These are phyloP conservation scores for Penicillium crystallinum DNA, from an alignment of 495 filamentous ascomycete species.

Conservation along the genomic window DNA sequence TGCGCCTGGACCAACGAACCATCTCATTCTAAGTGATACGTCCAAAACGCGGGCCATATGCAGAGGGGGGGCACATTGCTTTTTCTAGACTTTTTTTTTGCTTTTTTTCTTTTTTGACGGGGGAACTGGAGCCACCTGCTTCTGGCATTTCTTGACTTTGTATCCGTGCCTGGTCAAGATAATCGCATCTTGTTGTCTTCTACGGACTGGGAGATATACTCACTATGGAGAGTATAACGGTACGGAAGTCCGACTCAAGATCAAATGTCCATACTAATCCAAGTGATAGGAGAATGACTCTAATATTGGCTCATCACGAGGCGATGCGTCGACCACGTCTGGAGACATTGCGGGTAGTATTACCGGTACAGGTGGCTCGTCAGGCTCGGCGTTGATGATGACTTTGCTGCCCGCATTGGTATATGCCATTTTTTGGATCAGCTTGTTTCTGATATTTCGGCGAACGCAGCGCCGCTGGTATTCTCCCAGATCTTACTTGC, in stretches of 20 bases:
- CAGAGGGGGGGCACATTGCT: slow-evolving; percentile 11
- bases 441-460: slow-evolving; percentile 70
- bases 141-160: background rate
- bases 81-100: slow-evolving; percentile 11
- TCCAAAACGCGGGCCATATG: slow-evolving; percentile 19
- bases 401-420: slow-evolving; percentile 68
- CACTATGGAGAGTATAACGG: slow-evolving; percentile 12
- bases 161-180: slow-evolving; percentile 2
- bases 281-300: slow-evolving; percentile 34
- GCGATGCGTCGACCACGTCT: slow-evolving; percentile 36
- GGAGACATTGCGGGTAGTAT: slow-evolving; percentile 29
- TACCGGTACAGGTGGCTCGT: slow-evolving; percentile 31
- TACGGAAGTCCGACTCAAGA: slow-evolving; percentile 1
- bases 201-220: background rate
- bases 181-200: background rate
- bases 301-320: slow-evolving; percentile 40
- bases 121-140: slow-evolving; percentile 9
- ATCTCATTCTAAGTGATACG: slow-evolving; percentile 25
- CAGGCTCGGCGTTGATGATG: slow-evolving; percentile 54
- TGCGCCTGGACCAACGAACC: slow-evolving; percentile 12
- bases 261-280: background rate
- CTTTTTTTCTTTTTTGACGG: background rate
- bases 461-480: slow-evolving; percentile 70
- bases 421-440: slow-evolving; percentile 59
- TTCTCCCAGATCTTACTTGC: slow-evolving; percentile 75